Evolutionary conservation across 2,329 filamentous ascomycete genomes (phyloP).

Genomic region (Ceratocystis harringtonii): DNA sequence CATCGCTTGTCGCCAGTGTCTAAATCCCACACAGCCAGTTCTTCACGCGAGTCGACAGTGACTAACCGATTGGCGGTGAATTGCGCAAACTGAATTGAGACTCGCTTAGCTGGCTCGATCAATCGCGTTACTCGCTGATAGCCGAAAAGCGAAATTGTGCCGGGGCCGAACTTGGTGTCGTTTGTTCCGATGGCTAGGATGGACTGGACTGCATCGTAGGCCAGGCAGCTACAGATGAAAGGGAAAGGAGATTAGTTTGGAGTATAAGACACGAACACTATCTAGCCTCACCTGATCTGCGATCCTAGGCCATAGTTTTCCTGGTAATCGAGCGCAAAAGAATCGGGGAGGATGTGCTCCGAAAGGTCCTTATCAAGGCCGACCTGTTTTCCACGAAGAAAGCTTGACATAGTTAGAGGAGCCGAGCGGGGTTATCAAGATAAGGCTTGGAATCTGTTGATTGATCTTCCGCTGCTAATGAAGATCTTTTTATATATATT

Average conservation of each 20-base stretch:
- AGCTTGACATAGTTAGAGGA: slow-evolving; percentile 52
- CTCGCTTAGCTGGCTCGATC: slow-evolving; percentile 53
- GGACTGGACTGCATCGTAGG: slow-evolving; percentile 88
- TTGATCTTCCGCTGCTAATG: neutral
- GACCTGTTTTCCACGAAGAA: slow-evolving; percentile 82
- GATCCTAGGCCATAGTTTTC: slow-evolving; percentile 71
- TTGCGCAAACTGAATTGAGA: slow-evolving; percentile 61
- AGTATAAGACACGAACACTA: neutral
- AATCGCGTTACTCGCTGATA: slow-evolving; percentile 64
- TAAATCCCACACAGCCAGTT: slow-evolving; percentile 71
- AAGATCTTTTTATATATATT: neutral
- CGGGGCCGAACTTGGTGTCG: slow-evolving; percentile 70
- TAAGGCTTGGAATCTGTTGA: slow-evolving; percentile 59
- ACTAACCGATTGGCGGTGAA: slow-evolving; percentile 80
- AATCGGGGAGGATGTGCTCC: slow-evolving; percentile 57
- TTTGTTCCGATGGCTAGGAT: slow-evolving; percentile 83
- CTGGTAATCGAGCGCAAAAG: slow-evolving; percentile 74
- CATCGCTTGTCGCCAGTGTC: slow-evolving; percentile 51
- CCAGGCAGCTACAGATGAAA: slow-evolving; percentile 53
- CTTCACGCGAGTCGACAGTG: slow-evolving; percentile 72
- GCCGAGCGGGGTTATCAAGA: slow-evolving; percentile 84
- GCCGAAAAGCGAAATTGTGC: slow-evolving; percentile 80
- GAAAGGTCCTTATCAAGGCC: slow-evolving; percentile 88
- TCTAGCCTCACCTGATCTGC: slow-evolving; percentile 41
- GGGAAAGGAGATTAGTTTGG: slow-evolving; percentile 12